Conservation (phyloP, 257 asterid species). For the Solanum rostratum region DNA sequence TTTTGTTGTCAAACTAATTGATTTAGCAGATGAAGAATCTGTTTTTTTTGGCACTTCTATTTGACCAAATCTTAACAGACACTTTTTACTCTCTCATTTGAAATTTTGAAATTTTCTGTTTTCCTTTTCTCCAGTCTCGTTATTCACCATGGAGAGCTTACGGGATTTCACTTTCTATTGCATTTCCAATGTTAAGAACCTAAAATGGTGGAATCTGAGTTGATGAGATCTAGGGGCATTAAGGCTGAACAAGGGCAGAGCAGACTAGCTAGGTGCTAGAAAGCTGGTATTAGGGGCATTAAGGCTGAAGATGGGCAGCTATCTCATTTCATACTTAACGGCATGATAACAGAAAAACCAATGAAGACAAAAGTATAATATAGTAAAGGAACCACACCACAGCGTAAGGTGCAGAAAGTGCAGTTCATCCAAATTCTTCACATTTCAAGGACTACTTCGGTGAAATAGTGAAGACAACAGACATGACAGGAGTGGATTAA, state of each 20-base stretch:
- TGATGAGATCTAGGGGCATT: not conserved
- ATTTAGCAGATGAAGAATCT: not conserved
- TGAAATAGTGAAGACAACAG: not conserved
- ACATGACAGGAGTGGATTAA: not conserved
- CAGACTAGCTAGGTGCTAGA: not conserved
- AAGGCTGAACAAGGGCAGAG: not conserved
- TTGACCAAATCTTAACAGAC: not conserved
- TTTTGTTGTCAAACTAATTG: not conserved
- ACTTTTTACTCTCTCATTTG: not conserved
- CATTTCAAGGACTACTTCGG: not conserved
- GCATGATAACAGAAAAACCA: not conserved
- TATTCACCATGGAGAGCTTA: not conserved
- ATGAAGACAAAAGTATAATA: not conserved
- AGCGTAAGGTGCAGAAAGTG: not conserved
- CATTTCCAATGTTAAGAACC: not conserved
- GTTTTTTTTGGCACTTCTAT: not conserved
- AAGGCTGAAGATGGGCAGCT: not conserved
- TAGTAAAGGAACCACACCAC: not conserved
- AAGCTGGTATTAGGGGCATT: not conserved
- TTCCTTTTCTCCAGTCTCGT: not conserved
- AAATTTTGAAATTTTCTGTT: not conserved
- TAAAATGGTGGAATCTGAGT: not conserved
- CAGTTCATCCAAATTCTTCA: not conserved
- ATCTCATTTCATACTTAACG: not conserved
- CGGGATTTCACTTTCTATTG: not conserved